Base-by-base conservation (phyloP, 305 asterid genomes). In the Fraxinus latifolia region DNA sequence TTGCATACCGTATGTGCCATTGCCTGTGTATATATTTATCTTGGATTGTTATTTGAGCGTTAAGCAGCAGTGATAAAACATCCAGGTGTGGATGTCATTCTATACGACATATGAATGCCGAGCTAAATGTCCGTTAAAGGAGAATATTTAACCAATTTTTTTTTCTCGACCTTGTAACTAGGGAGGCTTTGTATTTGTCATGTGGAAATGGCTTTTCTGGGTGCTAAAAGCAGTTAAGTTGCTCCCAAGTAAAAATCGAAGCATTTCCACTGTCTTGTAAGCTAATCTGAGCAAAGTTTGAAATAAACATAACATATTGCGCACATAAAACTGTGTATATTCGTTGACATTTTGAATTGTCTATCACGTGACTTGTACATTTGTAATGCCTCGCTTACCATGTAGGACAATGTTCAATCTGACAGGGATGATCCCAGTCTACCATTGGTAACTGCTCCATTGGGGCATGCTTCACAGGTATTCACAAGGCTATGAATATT, bases 381-480 rank as follows among this genome's bases (percentile, higher is more conserved):
- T 85, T 80, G 75, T 33, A 50, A 36, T 83, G 34, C 77, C 36
- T 76, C 55, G 42, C 60, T 67, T 62, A 19, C 81, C 80, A 74
- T 83, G 29, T 87, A 93, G 99, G 94, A 88, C 80, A 86, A 89
- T 77, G 94, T 94, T 82, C 97, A 95, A 91, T 94, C 89, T 82
- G 99, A 95, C 79, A 93, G 99, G 89, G 99, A 95, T 79, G 98
- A 95, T 78, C 98, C 99, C 25, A 85, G 91, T 79, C 98, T 88
- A 85, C 95, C 99, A 7, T 84, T 95, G 84, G 99, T 95, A 83
- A 95, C 99, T 55, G 92, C 98, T 75, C 99, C 99, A 76, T 95
- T 95, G 86, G 99, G 99, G 76, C 99, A 95, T 83, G 99, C 99
- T 76, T 95, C 99, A 55, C 99, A 95, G 97, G 99, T 95, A 90